phyloP scores from a whole-genome alignment of 176 grass and related monocot genomes.

The Areca catechu region DNA sequence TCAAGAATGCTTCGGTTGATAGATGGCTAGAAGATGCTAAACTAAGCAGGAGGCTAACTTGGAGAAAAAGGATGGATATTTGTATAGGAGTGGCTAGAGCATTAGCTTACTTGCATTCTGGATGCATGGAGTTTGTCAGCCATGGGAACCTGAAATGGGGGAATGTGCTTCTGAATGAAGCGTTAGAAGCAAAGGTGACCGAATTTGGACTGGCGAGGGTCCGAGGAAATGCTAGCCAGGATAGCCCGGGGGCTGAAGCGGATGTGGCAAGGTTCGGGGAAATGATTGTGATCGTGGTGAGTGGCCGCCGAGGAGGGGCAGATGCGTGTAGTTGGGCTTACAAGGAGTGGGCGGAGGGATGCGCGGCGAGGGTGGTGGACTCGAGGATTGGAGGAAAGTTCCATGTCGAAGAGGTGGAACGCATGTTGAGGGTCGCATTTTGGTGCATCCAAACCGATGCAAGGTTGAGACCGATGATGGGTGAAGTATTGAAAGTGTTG shows the following conservation, averaged over 20 bases:
- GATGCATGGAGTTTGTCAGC: background rate
- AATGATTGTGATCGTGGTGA: slow-evolving; percentile 1
- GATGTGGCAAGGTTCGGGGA: slow-evolving; percentile 6
- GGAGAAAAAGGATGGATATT: background rate
- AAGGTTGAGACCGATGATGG: background rate
- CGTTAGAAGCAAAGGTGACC: slow-evolving; percentile 1
- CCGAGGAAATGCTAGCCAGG: background rate
- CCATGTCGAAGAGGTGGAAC: slow-evolving; percentile 1
- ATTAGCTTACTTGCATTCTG: background rate
- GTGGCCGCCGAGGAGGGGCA: background rate
- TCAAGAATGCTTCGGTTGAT: background rate
- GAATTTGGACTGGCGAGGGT: background rate
- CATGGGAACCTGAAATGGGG: slow-evolving; percentile 2
- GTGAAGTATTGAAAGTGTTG: slow-evolving; percentile 6
- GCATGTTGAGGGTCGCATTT: slow-evolving; percentile 6
- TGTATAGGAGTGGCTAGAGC: background rate
- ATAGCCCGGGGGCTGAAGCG: background rate
- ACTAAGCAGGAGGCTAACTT: slow-evolving; percentile 1
- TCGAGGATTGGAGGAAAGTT: background rate
- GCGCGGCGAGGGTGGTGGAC: background rate
- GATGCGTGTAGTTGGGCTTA: background rate
- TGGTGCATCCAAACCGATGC: slow-evolving; percentile 6
- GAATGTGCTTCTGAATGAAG: slow-evolving; percentile 9
- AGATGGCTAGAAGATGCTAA: slow-evolving; percentile 2
- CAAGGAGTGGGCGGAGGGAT: background rate